Evolutionary conservation across 1,284 basidiomycete species (phyloP), one percentile per base, ranked within the genome.

Genomic region (Tilletiopsis washingtonensis): DNA sequence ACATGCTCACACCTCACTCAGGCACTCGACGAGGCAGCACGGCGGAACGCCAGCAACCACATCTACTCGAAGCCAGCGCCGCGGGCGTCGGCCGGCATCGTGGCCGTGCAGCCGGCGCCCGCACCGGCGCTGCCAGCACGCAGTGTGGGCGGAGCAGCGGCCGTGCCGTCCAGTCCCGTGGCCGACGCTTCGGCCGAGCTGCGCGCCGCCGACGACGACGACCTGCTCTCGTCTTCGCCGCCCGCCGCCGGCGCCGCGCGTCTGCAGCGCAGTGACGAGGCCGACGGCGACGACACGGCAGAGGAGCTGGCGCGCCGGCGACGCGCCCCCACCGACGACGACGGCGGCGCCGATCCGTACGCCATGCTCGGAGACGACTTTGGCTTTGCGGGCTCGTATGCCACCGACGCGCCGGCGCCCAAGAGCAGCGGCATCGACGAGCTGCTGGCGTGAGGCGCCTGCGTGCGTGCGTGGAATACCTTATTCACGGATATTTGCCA

Each of bases 21-120:
- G 19, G 69, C 66, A 2, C 41, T 71, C 12, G 67, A 69, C 40
- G 62, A 63, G 36, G 47, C 48, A 6, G 62, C 69, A 3, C 43
- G 62, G 2, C 37, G 55, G 7, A 57, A 63, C 38, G 67, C 69
- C 1, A 58, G 57, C 27, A 25, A 54, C 0, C 69, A 71, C 40
- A 34, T 71, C n/a, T 64, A 70, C 43, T 53, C 54, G 6, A 60
- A 61, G 42, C 64, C 64, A 1, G 43, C 56, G 1, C 38, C 40
- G 39, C 23, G 12, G 15, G 29, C 17, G 4, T 21, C 49, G 15
- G 46, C 41, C 19, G 27, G 23, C 15, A 15, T 23, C 3, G 19
- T 5, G 20, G 24, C 23, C 24, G 3, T 23, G 23, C 6, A 11
- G 11, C 5, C 40, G 5, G 40, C 40, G 20, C 43, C 14, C 11